Conservation (phyloP, 1,139 yeast genomes). For the Pichia sp. region DNA sequence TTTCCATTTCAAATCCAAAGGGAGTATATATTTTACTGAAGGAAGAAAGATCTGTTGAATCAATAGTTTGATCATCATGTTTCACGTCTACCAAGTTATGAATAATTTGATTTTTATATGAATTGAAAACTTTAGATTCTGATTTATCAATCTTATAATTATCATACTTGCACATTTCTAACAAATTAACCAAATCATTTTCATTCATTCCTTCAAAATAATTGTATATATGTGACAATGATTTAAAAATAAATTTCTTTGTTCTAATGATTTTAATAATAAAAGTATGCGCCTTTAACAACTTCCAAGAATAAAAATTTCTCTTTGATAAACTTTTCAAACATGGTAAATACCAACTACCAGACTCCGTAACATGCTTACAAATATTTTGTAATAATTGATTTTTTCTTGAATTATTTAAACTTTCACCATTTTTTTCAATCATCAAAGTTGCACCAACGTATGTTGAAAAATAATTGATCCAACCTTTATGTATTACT, state of each 20-base stretch:
- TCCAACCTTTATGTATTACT: constrained; percentile 27
- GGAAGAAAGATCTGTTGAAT: not conserved
- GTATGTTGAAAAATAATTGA: constrained; percentile 16
- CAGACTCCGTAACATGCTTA: constrained; percentile 11
- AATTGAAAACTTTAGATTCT: constrained; percentile 4
- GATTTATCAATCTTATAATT: constrained; percentile 3
- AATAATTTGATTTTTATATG: too few relatives aligned
- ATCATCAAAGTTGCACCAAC: constrained; percentile 30
- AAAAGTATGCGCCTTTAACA: constrained; percentile 43
- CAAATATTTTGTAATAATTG: constrained; percentile 13
- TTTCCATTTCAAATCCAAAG: not conserved
- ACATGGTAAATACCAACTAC: constrained; percentile 11
- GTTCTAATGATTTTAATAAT: constrained; percentile 35
- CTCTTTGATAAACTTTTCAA: constrained; percentile 30
- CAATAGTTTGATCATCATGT: not conserved
- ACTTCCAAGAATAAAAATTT: constrained; percentile 52
- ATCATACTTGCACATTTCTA: constrained; percentile 14
- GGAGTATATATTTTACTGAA: not conserved
- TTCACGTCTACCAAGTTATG: too few relatives aligned
- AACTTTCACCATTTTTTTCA: constrained; percentile 2
- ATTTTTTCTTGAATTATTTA: not conserved
- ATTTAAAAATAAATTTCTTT: constrained; percentile 4
- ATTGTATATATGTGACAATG: constrained; percentile 9
- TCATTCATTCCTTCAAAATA: constrained; percentile 16
- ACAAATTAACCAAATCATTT: constrained; percentile 19